phyloP scores from a whole-genome alignment of 1,284 basidiomycete species.

The Pseudozyma flocculosa region DNA sequence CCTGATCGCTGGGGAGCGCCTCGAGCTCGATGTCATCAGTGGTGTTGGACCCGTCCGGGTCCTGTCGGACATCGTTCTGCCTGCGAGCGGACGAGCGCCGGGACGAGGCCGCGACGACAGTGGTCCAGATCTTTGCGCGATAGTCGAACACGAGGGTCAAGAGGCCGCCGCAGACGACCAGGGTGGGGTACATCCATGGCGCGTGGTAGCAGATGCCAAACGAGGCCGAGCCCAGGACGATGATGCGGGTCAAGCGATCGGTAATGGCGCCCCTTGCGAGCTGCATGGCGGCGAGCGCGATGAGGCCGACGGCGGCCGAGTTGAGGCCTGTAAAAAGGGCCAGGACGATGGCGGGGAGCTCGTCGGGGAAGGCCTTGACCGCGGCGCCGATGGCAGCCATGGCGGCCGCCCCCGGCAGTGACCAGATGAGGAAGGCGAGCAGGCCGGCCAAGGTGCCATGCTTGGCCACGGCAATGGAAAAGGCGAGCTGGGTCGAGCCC shows the following conservation, averaged over 20 bases:
- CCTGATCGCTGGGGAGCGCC: neutral
- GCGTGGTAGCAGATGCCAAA: constrained; percentile 64
- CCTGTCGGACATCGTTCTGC: no score
- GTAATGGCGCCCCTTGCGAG: constrained; percentile 63
- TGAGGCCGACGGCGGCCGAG: constrained; percentile 65
- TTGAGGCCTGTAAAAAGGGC: constrained; percentile 66
- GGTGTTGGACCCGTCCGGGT: no score
- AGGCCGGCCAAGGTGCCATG: constrained; percentile 58
- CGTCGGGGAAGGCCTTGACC: constrained; percentile 62
- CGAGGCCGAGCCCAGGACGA: constrained; percentile 62
- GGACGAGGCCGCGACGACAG: neutral
- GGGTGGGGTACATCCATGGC: constrained; percentile 58
- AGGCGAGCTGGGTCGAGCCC: constrained; percentile 60
- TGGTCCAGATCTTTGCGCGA: constrained; percentile 14
- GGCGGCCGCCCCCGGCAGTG: constrained; percentile 62
- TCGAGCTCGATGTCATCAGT: constrained; percentile 1
- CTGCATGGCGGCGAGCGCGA: constrained; percentile 65
- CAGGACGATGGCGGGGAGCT: constrained; percentile 63
- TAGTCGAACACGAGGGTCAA: constrained; percentile 56
- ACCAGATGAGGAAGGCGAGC: constrained; percentile 59
- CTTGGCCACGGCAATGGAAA: constrained; percentile 58
- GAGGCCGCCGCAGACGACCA: constrained; percentile 57
- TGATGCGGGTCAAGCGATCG: constrained; percentile 62
- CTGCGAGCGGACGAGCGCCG: no score
- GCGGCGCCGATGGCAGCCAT: constrained; percentile 65